These are phyloP conservation scores for Pyrus betulifolia DNA, from an alignment of 306 rosid genomes.

Conservation along the genomic window DNA sequence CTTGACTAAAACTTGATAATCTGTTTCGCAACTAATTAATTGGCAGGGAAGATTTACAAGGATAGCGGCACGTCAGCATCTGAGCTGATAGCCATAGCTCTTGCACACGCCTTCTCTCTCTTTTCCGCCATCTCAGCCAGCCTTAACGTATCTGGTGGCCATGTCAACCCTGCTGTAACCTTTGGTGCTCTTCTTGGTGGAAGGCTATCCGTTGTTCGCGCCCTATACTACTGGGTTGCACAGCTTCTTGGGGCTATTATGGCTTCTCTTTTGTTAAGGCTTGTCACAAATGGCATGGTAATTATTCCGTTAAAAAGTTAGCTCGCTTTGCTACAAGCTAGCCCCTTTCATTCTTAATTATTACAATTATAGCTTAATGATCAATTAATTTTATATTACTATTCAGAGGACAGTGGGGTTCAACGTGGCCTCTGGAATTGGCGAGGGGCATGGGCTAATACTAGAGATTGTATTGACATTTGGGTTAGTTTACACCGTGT, in stretches of 20 bases:
- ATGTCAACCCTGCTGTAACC: slow-evolving; percentile 88
- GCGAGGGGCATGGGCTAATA: slow-evolving; percentile 47
- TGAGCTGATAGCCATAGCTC: slow-evolving; percentile 48
- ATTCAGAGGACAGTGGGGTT: slow-evolving; percentile 68
- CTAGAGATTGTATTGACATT: slow-evolving; percentile 76
- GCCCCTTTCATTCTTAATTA: no score
- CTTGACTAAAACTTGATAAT: background rate
- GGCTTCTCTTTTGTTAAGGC: slow-evolving; percentile 74
- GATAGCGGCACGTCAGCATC: slow-evolving; percentile 48
- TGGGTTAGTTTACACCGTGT: slow-evolving; percentile 65
- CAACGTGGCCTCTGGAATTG: slow-evolving; percentile 42
- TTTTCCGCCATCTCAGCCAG: slow-evolving; percentile 70
- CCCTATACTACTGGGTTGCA: slow-evolving; percentile 79
- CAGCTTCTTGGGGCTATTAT: slow-evolving; percentile 73
- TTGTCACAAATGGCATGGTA: slow-evolving; percentile 83
- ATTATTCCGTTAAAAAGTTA: background rate
- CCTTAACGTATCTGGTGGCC: slow-evolving; percentile 81
- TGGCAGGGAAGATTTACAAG: slow-evolving; percentile 60
- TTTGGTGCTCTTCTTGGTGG: slow-evolving; percentile 84
- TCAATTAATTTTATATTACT: background rate
- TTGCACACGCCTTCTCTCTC: slow-evolving; percentile 68
- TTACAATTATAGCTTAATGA: background rate
- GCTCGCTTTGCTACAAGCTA: no score
- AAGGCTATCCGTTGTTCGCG: slow-evolving; percentile 69
- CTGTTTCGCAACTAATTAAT: background rate